Evolutionary conservation across 371 early-diverging fungal species (phyloP), one percentile per base, ranked within the genome.

Genomic region (Cokeromyces recurvatus): DNA sequence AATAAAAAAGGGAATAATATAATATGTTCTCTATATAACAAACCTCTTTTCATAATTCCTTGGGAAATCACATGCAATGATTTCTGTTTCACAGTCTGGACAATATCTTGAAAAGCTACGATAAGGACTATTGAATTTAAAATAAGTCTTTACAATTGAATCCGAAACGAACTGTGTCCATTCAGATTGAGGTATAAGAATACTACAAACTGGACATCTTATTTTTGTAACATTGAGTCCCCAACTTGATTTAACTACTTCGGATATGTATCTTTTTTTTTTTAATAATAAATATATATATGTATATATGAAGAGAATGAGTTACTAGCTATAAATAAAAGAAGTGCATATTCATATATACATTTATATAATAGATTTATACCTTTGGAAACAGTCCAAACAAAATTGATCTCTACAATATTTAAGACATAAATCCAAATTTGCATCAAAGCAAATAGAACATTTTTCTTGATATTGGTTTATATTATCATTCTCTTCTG

Each of bases 331-430:
- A n/a, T n/a, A n/a, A n/a, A n/a, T n/a, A n/a, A n/a, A n/a, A n/a
- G n/a, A n/a, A n/a, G n/a, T n/a, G n/a, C n/a, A n/a, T n/a, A n/a
- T n/a, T n/a, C n/a, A n/a, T n/a, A n/a, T n/a, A n/a, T n/a, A n/a
- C 17, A 20, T 46, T 17, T 38, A 4, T 41, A 31, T 10, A n/a
- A 21, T 10, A n/a, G 23, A 10, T 53, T 53, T 61, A n/a, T n/a
- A 78, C 82, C 75, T 70, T 47, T 73, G 74, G 45, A 85, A 85
- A 40, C 85, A 85, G 32, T 72, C 74, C 23, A 71, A 53, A 50
- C 85, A 85, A 54, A 77, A 85, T 46, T 85, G 85, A 48, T 85
- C 85, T 29, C 82, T 65, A 44, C 85, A 85, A 29, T 61, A 58
- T 12, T 81, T 80, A 12, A 85, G 68, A 20, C 83, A 85, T 23